These are phyloP conservation scores for Fomitopsis pulvina DNA, from an alignment of 768 basidiomycete species.

Conservation along the genomic window DNA sequence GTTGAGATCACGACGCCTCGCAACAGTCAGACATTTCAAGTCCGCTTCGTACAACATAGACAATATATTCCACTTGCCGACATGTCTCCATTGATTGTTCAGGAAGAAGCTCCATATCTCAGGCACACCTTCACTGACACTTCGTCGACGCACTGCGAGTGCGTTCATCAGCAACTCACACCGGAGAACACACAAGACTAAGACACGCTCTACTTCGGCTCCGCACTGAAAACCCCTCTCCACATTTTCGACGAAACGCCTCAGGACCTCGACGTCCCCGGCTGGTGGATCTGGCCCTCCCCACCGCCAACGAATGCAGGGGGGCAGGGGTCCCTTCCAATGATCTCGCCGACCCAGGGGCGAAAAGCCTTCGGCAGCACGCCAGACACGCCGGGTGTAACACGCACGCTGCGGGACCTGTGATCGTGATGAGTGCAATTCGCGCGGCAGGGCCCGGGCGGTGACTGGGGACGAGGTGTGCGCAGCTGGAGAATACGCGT, in stretches of 20 bases:
- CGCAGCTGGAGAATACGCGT: constrained; percentile 44
- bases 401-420: constrained; percentile 32
- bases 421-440: constrained; percentile 42
- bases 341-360: constrained; percentile 58
- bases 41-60: no score
- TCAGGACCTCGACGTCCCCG: constrained; percentile 34
- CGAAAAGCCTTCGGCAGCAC: constrained; percentile 62
- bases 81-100: no score
- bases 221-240: constrained; percentile 21
- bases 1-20: no score
- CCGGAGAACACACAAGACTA: no score
- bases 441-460: constrained; percentile 46
- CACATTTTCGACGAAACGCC: constrained; percentile 40
- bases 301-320: constrained; percentile 38
- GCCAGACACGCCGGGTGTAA: constrained; percentile 32
- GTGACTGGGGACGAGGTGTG: constrained; percentile 54
- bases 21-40: no score
- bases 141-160: no score
- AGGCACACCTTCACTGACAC: no score
- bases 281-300: constrained; percentile 38
- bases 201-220: constrained; percentile 9
- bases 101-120: no score
- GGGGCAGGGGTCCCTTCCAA: no score
- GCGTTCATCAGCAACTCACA: no score
- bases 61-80: no score